phyloP scores from a whole-genome alignment of 2,329 filamentous ascomycete genomes.

The Penicillium oxalicum region DNA sequence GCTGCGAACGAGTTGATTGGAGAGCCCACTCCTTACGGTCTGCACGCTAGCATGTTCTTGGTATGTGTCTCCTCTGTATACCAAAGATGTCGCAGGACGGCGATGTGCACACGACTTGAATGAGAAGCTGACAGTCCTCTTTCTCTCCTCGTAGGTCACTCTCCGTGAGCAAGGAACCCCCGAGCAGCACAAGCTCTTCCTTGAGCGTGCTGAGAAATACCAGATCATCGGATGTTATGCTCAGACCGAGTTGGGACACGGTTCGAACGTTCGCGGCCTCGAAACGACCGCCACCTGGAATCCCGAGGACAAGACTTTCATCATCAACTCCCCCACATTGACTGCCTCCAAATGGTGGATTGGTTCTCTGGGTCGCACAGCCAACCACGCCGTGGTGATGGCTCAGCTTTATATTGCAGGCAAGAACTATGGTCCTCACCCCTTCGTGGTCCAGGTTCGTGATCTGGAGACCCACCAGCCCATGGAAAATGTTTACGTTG shows the following conservation, averaged over 20 bases:
- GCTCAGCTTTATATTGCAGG: conserved; percentile 66
- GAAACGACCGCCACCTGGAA: conserved; percentile 72
- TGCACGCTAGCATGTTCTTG: conserved; percentile 67
- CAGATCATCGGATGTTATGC: conserved; percentile 73
- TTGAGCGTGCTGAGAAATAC: conserved; percentile 62
- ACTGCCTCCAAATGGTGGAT: conserved; percentile 84
- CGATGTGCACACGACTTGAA: not conserved
- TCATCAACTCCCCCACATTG: conserved; percentile 64
- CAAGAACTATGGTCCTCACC: conserved; percentile 66
- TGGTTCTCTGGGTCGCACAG: conserved; percentile 67
- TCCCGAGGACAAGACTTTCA: conserved; percentile 66
- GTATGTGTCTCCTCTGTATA: conserved; percentile 32
- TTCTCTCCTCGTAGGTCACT: conserved; percentile 48
- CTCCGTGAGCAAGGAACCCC: conserved; percentile 65
- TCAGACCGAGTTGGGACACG: conserved; percentile 74
- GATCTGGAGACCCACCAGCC: conserved; percentile 65
- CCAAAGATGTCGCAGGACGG: not conserved
- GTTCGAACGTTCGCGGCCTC: conserved; percentile 67
- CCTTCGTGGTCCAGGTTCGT: conserved; percentile 70
- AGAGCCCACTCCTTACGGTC: conserved; percentile 67
- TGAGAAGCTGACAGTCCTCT: conserved; percentile 8
- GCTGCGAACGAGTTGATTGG: conserved; percentile 63
- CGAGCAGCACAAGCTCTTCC: conserved; percentile 67
- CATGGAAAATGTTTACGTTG: conserved; percentile 64
- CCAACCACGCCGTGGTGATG: conserved; percentile 73